Evolutionary conservation across 805 yeast species (phyloP).

Genomic region (Clavispora asparagi): DNA sequence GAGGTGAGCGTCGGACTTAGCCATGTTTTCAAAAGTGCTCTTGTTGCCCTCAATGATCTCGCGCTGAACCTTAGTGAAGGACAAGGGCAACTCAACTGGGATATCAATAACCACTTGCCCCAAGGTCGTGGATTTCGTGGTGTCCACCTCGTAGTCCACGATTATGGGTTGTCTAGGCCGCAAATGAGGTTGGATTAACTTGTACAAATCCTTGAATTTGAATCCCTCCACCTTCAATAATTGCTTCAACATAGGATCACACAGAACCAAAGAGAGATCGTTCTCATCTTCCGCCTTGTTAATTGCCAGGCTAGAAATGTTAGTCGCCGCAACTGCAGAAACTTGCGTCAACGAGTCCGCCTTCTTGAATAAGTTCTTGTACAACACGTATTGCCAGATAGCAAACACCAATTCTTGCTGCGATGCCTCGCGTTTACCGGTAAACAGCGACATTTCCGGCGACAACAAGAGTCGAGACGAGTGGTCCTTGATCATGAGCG

Average conservation of each 20-base stretch:
- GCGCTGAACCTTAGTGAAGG: conserved; percentile 30
- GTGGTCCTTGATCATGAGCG: conserved; percentile 67
- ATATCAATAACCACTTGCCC: conserved; percentile 81
- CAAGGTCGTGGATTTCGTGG: conserved; percentile 69
- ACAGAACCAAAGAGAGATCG: conserved; percentile 30
- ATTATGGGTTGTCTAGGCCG: conserved; percentile 79
- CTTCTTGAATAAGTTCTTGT: conserved; percentile 49
- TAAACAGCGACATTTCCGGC: conserved; percentile 57
- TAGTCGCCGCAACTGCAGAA: conserved; percentile 33
- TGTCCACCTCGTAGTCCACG: conserved; percentile 69
- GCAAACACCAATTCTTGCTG: conserved; percentile 81
- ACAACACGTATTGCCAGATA: conserved; percentile 74
- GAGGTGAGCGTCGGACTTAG: conserved; percentile 40
- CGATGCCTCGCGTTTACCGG: conserved; percentile 75
- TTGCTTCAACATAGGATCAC: conserved; percentile 42
- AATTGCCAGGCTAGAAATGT: conserved; percentile 12
- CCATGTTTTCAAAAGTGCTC: conserved; percentile 36
- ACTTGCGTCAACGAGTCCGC: conserved; percentile 27
- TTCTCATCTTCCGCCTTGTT: conserved; percentile 22
- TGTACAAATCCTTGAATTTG: conserved; percentile 68
- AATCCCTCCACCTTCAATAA: conserved; percentile 50
- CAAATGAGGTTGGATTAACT: conserved; percentile 60
- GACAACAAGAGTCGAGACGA: conserved; percentile 64
- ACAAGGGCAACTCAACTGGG: conserved; percentile 38
- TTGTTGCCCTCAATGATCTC: conserved; percentile 34